phyloP scores from a whole-genome alignment of 2,329 filamentous ascomycete genomes.

The Coniochaeta ligniaria region DNA sequence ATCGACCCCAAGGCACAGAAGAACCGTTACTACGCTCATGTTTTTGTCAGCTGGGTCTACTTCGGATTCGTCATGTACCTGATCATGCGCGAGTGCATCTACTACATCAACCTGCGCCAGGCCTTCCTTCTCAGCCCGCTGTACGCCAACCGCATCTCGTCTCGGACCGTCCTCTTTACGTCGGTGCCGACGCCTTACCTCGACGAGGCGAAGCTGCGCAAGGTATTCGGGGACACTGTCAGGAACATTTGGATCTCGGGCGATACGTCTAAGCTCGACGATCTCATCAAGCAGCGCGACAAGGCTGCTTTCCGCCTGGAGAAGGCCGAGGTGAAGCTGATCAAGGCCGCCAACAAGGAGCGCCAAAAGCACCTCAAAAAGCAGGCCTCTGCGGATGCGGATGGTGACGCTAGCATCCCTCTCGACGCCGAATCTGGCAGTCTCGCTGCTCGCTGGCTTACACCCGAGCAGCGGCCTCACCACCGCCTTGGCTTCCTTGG shows the following conservation, averaged over 20 bases:
- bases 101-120: constrained; percentile 87
- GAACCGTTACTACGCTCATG: constrained; percentile 73
- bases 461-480: constrained; percentile 65
- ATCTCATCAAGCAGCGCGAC: constrained; percentile 76
- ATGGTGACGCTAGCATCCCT: constrained; percentile 35
- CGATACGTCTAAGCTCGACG: constrained; percentile 69
- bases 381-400: constrained; percentile 21
- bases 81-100: constrained; percentile 81
- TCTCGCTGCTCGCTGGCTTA: constrained; percentile 68
- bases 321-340: constrained; percentile 76
- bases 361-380: constrained; percentile 64
- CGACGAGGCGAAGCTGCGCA: constrained; percentile 66
- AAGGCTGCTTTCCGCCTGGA: constrained; percentile 77
- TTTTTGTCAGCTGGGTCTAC: constrained; percentile 74
- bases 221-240: constrained; percentile 76
- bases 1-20: constrained; percentile 43
- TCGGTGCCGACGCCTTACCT: constrained; percentile 76
- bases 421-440: constrained; percentile 61
- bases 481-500: constrained; percentile 64
- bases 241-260: constrained; percentile 79
- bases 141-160: constrained; percentile 80
- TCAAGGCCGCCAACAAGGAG: constrained; percentile 68
- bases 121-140: constrained; percentile 82
- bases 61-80: constrained; percentile 84
- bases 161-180: constrained; percentile 82